Percentiles rank a stretch among this genome's conserved stretches.
These are phyloP conservation scores for Botrytis hyacinthi DNA, from an alignment of 2,329 filamentous ascomycete genomes.

Conservation along the genomic window DNA sequence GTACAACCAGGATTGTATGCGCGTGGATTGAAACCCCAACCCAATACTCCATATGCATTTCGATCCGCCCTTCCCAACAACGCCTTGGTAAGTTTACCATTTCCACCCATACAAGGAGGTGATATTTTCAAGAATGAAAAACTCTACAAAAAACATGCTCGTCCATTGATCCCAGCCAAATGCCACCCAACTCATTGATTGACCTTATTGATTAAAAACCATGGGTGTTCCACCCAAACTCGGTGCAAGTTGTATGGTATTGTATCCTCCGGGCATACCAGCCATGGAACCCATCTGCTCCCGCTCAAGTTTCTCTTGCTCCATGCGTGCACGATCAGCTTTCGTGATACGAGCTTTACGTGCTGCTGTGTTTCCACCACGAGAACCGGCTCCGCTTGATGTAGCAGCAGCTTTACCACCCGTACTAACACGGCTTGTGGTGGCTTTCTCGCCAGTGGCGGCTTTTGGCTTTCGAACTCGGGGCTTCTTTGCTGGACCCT, in stretches of 20 bases:
- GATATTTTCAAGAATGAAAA: constrained; percentile 17
- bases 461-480: constrained; percentile 51
- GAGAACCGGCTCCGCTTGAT: constrained; percentile 58
- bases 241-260: constrained; percentile 33
- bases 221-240: constrained; percentile 38
- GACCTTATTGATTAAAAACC: constrained; percentile 37
- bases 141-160: constrained; percentile 7
- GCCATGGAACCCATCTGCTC: constrained; percentile 47
- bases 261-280: constrained; percentile 33
- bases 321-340: constrained; percentile 76
- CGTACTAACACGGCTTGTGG: constrained; percentile 65
- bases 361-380: constrained; percentile 65
- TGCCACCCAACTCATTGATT: background rate
- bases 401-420: constrained; percentile 49
- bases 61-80: background rate
- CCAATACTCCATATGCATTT: constrained; percentile 16
- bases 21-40: background rate
- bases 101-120: background rate
- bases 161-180: background rate
- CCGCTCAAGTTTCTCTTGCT: constrained; percentile 75
- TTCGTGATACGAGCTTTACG: constrained; percentile 86
- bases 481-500: constrained; percentile 70
- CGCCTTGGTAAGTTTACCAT: constrained; percentile 15
- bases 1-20: constrained; percentile 21
- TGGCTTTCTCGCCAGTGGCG: constrained; percentile 52